A percentile compares a stretch with the other conserved stretches of the same genome.
These are phyloP conservation scores for Sugiyamaella lignohabitans DNA, from an alignment of 805 yeast species.

Conservation along the genomic window DNA sequence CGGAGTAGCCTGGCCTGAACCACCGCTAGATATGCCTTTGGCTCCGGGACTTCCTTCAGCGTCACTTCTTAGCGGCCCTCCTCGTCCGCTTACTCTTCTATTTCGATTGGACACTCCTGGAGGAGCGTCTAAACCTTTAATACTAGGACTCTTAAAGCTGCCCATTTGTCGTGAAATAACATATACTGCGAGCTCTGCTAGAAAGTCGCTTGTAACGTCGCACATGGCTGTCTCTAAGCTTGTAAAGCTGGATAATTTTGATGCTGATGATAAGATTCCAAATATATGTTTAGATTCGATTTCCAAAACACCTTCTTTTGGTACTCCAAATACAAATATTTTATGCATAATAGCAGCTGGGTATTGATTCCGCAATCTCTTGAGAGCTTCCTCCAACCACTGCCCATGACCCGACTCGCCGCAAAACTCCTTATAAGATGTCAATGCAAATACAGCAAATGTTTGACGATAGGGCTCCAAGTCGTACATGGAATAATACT, in stretches of 20 bases:
- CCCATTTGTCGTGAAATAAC: slow-evolving; percentile 72
- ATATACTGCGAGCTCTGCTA: slow-evolving; percentile 53
- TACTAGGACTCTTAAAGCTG: slow-evolving; percentile 71
- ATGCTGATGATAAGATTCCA: slow-evolving; percentile 5
- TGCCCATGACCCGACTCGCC: not conserved
- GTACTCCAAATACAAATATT: slow-evolving; percentile 39
- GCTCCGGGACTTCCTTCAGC: not conserved
- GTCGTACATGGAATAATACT: slow-evolving; percentile 62
- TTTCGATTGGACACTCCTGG: not conserved
- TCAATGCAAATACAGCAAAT: slow-evolving; percentile 44
- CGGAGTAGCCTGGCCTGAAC: not conserved
- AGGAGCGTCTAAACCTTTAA: slow-evolving; percentile 23
- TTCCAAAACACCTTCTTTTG: slow-evolving; percentile 12
- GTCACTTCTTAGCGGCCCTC: not conserved
- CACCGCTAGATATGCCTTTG: no score
- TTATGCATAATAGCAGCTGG: slow-evolving; percentile 38
- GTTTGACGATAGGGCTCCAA: slow-evolving; percentile 85
- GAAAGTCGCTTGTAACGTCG: slow-evolving; percentile 59
- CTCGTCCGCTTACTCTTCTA: not conserved
- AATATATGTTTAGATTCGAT: not conserved
- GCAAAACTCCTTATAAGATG: slow-evolving; percentile 25
- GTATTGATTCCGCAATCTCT: slow-evolving; percentile 39
- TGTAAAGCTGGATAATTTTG: slow-evolving; percentile 31
- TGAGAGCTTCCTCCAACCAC: slow-evolving; percentile 28
- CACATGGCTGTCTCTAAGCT: slow-evolving; percentile 61